These are phyloP conservation scores for Vitis amurensis DNA, from an alignment of 164 flowering plant species.

Conservation along the genomic window DNA sequence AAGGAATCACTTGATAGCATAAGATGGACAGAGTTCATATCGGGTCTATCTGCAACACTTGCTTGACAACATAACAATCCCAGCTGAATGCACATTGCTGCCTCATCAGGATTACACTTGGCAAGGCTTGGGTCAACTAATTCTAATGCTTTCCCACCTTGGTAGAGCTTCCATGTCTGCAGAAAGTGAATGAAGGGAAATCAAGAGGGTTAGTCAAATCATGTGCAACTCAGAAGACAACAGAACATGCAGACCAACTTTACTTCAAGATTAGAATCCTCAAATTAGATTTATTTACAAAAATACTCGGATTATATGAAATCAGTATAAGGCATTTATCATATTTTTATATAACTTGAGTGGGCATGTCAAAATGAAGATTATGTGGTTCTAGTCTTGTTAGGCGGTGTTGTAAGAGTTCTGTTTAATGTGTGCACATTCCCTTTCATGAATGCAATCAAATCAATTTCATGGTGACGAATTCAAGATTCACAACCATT, in stretches of 20 bases:
- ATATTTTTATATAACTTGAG: too few species aligned
- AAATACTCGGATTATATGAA: too few species aligned
- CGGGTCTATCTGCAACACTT: slow-evolving; percentile 57
- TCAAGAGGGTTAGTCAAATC: not conserved
- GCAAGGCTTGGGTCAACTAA: slow-evolving; percentile 54
- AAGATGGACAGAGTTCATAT: slow-evolving; percentile 67
- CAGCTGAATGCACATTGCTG: slow-evolving; percentile 69
- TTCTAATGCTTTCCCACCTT: slow-evolving; percentile 50
- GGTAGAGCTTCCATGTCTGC: slow-evolving; percentile 68
- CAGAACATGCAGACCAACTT: not conserved
- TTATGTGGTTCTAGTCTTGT: too few species aligned
- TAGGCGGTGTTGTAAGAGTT: too few species aligned
- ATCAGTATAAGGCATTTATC: too few species aligned
- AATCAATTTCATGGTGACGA: too few species aligned
- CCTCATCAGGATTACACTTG: slow-evolving; percentile 44
- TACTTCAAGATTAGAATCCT: too few species aligned
- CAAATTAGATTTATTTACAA: too few species aligned
- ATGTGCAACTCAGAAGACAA: not conserved
- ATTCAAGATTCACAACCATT: too few species aligned
- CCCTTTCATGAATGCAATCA: too few species aligned
- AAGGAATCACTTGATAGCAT: slow-evolving; percentile 75
- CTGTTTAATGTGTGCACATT: too few species aligned
- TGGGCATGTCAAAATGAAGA: too few species aligned
- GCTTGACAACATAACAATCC: slow-evolving; percentile 80
- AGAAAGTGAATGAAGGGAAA: not conserved